Conservation (phyloP, 1,139 yeast species). For the Zygosaccharomyces pseudobailii region DNA sequence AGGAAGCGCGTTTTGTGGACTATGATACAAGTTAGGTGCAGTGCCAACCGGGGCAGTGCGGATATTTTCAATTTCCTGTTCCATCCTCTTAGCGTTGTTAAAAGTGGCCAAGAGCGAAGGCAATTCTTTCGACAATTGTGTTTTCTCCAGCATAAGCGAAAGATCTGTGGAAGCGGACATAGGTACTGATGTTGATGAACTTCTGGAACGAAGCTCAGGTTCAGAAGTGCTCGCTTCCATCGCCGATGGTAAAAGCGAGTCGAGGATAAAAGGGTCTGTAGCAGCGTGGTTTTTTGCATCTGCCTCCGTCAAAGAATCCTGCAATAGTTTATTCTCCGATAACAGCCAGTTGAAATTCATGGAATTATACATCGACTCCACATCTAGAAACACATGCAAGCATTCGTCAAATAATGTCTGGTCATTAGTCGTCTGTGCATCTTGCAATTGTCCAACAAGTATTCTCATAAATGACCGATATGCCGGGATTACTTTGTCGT, state of each 20-base stretch:
- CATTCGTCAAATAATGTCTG: slow-evolving; percentile 35
- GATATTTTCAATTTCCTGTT: slow-evolving; percentile 26
- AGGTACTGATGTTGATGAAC: slow-evolving; percentile 12
- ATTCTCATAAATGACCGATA: slow-evolving; percentile 32
- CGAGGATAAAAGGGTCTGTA: slow-evolving; percentile 2
- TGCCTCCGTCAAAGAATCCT: slow-evolving; percentile 15
- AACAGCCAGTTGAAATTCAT: slow-evolving; percentile 34
- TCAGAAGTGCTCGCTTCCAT: slow-evolving; percentile 4
- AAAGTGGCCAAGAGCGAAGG: slow-evolving; percentile 38
- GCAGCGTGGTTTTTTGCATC: slow-evolving; percentile 14
- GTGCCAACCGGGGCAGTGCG: slow-evolving; percentile 6
- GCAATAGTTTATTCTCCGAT: slow-evolving; percentile 24
- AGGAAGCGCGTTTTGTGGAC: slow-evolving; percentile 2
- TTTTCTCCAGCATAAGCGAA: slow-evolving; percentile 24
- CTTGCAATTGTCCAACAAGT: slow-evolving; percentile 32
- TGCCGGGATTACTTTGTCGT: slow-evolving; percentile 19
- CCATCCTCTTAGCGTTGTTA: slow-evolving; percentile 35
- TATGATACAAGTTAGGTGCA: neutral
- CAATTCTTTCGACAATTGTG: slow-evolving; percentile 34
- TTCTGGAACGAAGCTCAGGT: slow-evolving; percentile 12
- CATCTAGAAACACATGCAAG: slow-evolving; percentile 33
- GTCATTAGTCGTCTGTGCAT: slow-evolving; percentile 30
- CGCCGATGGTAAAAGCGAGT: slow-evolving; percentile 6
- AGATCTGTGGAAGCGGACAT: slow-evolving; percentile 20
- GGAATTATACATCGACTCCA: slow-evolving; percentile 37